phyloP scores from a whole-genome alignment of 495 filamentous ascomycete species.

The Hypomontagnella monticulosa region DNA sequence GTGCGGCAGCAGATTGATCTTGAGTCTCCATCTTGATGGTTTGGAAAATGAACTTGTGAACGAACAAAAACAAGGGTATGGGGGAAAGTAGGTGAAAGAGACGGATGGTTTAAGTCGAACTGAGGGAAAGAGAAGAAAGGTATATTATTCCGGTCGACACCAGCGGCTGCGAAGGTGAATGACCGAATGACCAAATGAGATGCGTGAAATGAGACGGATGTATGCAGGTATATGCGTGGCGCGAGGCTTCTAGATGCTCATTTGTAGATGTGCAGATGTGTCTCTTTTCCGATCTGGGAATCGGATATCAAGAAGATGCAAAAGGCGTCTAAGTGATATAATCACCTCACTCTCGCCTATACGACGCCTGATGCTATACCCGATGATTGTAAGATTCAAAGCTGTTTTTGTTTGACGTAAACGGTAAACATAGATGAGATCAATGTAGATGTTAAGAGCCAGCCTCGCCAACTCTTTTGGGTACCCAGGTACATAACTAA shows the following conservation, averaged over 20 bases:
- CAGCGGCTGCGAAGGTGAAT: constrained; percentile 3
- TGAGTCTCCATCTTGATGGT: constrained; percentile 28
- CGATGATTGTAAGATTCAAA: no score
- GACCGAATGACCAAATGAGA: constrained; percentile 1
- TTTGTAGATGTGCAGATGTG: not conserved
- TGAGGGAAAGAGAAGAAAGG: not conserved
- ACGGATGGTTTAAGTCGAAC: not conserved
- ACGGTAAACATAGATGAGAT: constrained; percentile 16
- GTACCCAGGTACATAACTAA: constrained; percentile 4
- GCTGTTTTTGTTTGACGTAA: not conserved
- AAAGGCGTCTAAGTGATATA: not conserved
- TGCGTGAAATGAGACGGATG: constrained; percentile 13
- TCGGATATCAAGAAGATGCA: not conserved
- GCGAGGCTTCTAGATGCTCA: constrained; percentile 10
- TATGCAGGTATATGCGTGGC: not conserved
- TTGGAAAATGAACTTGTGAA: not conserved
- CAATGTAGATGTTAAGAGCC: constrained; percentile 23
- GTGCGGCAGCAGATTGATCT: constrained; percentile 23
- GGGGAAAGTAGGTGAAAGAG: not conserved
- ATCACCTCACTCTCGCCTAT: no score
- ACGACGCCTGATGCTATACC: no score
- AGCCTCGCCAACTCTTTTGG: constrained; percentile 26
- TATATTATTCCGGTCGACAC: not conserved
- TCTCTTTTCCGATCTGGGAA: not conserved
- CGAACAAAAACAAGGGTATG: not conserved